Base-by-base conservation (phyloP, 2,329 filamentous ascomycete species). In the Ophiostoma ulmi region DNA sequence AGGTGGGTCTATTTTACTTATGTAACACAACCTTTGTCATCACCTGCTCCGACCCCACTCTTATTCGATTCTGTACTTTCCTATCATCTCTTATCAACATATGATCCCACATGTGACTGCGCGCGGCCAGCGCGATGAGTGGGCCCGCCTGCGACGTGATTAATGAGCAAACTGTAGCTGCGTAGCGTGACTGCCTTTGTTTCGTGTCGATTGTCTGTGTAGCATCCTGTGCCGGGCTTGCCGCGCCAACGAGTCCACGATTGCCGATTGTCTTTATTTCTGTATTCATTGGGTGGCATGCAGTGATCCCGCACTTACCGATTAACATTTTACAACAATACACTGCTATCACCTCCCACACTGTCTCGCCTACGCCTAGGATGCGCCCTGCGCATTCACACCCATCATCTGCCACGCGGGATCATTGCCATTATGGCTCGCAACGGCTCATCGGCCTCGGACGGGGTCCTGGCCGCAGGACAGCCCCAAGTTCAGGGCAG, bases 381-480 rank as follows among this genome's bases (percentile, higher is more conserved):
- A 82, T 83, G 84, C 83, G 83, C 83, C 74, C 74, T 80, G 82
- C 83, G 83, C 82, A 80, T 70, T 76, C 77, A 39, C 20, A 7
- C 70, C 73, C 69, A 77, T 66, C 66, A 75, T 72, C 74, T 78
- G 71, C 78, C 69, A 72, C 75, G 73, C 70, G 69, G 71, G 68
- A 67, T 48, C 65, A 20, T 48, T 14, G 65, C 22, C 39, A 75
- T 69, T 64, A 80, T 80, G 78, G 76, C 79, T 73, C 74, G 78
- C 70, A 72, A 77, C 55, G 61, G 13, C 67, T 26, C 10, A 20
- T 67, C 36, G 48, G 69, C 36, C 41, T 38, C 38, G 44, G 38
- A 35, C 13, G 14, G 26, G 22, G 44, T 8, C 38, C 39, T 20
- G 39, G 36, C 22, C 20, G 44, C 64, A 39, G 14, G 20, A 11